Evolutionary conservation across 495 filamentous ascomycete genomes (phyloP).

Genomic region (Neurospora tetraspora): DNA sequence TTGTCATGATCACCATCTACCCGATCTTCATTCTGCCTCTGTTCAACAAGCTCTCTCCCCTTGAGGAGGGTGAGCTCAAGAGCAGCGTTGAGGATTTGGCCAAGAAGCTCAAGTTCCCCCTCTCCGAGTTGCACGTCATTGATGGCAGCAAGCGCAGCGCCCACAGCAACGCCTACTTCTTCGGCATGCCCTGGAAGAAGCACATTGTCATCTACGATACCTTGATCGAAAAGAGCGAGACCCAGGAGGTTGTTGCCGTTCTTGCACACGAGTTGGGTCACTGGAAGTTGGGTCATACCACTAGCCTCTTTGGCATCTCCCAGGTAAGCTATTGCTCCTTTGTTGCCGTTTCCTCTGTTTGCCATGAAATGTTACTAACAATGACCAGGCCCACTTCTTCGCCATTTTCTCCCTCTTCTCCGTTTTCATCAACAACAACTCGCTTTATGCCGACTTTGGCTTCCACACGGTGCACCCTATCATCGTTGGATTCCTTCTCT

Average conservation of each 20-base stretch:
- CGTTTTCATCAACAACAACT: constrained; percentile 90
- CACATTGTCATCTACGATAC: constrained; percentile 99
- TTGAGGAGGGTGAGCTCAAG: constrained; percentile 79
- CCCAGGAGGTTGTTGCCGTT: constrained; percentile 87
- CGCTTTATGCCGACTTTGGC: constrained; percentile 82
- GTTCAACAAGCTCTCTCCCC: constrained; percentile 96
- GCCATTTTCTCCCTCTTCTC: constrained; percentile 95
- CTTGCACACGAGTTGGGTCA: constrained; percentile 93
- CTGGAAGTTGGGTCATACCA: constrained; percentile 93
- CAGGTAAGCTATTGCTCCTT: constrained; percentile 49
- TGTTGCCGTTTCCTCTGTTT: background rate
- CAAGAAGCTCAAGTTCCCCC: constrained; percentile 75
- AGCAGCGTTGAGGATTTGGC: constrained; percentile 79
- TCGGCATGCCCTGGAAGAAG: constrained; percentile 98
- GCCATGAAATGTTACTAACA: constrained; percentile 17
- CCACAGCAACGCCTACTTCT: constrained; percentile 98
- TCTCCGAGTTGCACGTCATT: constrained; percentile 86
- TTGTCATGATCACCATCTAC: constrained; percentile 93
- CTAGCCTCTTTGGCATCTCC: constrained; percentile 78
- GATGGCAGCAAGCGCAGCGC: constrained; percentile 95
- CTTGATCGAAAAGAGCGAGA: constrained; percentile 85
- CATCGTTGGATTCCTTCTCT: constrained; percentile 92
- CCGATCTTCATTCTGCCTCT: constrained; percentile 87
- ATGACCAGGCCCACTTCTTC: constrained; percentile 61
- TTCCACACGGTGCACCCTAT: constrained; percentile 80